These are phyloP conservation scores for Penicillium herquei DNA, from an alignment of 495 filamentous ascomycete species.

Conservation along the genomic window DNA sequence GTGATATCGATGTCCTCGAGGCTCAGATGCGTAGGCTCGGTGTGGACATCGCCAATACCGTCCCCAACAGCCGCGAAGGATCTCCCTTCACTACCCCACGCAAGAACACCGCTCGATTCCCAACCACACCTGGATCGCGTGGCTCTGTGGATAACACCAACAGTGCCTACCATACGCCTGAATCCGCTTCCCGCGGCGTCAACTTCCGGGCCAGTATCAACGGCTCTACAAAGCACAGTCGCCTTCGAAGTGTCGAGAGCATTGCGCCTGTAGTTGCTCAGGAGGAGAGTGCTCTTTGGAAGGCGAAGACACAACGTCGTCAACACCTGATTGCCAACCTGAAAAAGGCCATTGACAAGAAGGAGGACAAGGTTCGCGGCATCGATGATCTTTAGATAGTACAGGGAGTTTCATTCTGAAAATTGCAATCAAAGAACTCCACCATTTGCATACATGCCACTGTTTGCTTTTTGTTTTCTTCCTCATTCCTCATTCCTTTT, in stretches of 20 bases:
- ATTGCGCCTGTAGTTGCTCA: slow-evolving; percentile 29
- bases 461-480: slow-evolving; percentile 3
- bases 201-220: slow-evolving; percentile 46
- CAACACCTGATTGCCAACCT: slow-evolving; percentile 50
- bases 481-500: no score
- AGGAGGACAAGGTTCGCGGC: slow-evolving; percentile 33
- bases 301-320: slow-evolving; percentile 53
- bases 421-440: slow-evolving; percentile 1
- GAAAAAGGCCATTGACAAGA: slow-evolving; percentile 40
- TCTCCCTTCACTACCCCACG: slow-evolving; percentile 62
- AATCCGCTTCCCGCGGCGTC: slow-evolving; percentile 41
- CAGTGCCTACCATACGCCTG: slow-evolving; percentile 56
- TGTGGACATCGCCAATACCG: slow-evolving; percentile 49
- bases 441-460: background rate
- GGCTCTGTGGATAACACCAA: slow-evolving; percentile 43
- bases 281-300: slow-evolving; percentile 56
- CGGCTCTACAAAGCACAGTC: slow-evolving; percentile 45
- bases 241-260: slow-evolving; percentile 40
- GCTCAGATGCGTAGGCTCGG: slow-evolving; percentile 74
- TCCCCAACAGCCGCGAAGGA: slow-evolving; percentile 52
- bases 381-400: slow-evolving; percentile 29
- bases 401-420: slow-evolving; percentile 3
- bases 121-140: slow-evolving; percentile 37
- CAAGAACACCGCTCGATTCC: slow-evolving; percentile 35
- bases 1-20: slow-evolving; percentile 86